Evolutionary conservation across 2,329 filamentous ascomycete genomes (phyloP), one percentile per base, ranked within the genome.

Genomic region (Byssochlamys sp.): DNA sequence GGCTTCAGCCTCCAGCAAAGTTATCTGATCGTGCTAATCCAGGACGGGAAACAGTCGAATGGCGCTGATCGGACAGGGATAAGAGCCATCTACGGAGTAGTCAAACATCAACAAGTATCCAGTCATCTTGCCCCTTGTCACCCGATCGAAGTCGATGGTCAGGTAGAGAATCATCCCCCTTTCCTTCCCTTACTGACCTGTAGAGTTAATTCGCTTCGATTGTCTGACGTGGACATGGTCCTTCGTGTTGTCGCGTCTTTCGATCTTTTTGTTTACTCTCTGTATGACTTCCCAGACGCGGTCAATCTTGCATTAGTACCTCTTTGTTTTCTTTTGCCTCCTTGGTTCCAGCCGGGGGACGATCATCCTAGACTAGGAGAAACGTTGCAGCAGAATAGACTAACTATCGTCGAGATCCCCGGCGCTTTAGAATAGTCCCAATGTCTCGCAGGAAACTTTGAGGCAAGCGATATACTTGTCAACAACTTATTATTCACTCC

Each of bases 1-100:
- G 19, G 19, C 19, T 19, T 19, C 19, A 19, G 19, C 19, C 19
- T 19, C 19, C 19, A 45, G 39, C 39, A 28, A 51, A 51, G 49
- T 51, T 51, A 51, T 51, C 49, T 51, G 49, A 51, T 51, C 49
- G 49, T 51, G 49, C 49, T 26, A 51, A 51, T 26, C 49, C 49
- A 24, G 12, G 24, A 51, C 5, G 49, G 49, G 49, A 49, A 51
- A 26, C 49, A 28, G 27, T 26, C 19, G 49, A 51, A 45, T n/a
- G 9, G 39, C 39, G 39, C 39, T 45, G 39, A 45, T 45, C 39
- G 19, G 39, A 45, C 39, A 45, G 39, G 39, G 39, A 45, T 45
- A 9, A 3, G 9, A 14, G 39, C 29, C 29, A 31, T 31, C 29
- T 31, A 11, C 29, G 9, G 11, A 10, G 29, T 31, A 45, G 39